Evolutionary conservation across 352 stramenopile species (phyloP).

Genomic region (Pythium biforme): DNA sequence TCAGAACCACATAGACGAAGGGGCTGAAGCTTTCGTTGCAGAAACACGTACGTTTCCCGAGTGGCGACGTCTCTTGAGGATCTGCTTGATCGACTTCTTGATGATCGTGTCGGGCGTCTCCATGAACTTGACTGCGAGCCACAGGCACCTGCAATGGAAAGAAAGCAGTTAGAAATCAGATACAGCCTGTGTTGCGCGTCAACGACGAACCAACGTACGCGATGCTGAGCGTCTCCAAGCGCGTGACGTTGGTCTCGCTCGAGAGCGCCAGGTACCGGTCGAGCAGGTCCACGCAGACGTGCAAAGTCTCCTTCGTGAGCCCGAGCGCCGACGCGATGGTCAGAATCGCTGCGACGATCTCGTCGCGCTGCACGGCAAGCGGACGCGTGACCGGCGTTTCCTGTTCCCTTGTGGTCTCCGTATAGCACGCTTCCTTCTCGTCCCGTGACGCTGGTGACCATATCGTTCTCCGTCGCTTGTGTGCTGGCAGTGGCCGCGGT

Average conservation of each 20-base stretch:
- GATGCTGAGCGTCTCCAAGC: constrained; percentile 59
- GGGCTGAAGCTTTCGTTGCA: background rate
- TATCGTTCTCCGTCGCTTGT: background rate
- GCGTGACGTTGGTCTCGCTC: constrained; percentile 21
- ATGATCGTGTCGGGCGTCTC: constrained; percentile 59
- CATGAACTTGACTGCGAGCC: constrained; percentile 74
- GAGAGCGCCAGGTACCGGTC: constrained; percentile 45
- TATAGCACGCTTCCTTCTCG: background rate
- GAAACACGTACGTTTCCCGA: constrained; percentile 55
- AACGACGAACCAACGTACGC: constrained; percentile 40
- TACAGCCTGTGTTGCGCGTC: no score
- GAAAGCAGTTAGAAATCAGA: no score
- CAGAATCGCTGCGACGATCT: constrained; percentile 62
- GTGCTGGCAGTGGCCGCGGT: background rate
- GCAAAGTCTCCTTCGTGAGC: constrained; percentile 55
- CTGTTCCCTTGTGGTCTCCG: background rate
- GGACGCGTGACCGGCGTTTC: background rate
- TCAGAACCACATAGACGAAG: background rate
- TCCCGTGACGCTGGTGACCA: background rate
- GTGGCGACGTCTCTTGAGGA: constrained; percentile 51
- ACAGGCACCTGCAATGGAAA: constrained; percentile 42
- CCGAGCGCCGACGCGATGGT: constrained; percentile 64
- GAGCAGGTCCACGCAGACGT: constrained; percentile 55
- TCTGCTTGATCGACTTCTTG: constrained; percentile 58
- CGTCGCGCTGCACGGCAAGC: constrained; percentile 42